phyloP scores from a whole-genome alignment of 2,329 filamentous ascomycete genomes.

The Calonectria hongkongensis region DNA sequence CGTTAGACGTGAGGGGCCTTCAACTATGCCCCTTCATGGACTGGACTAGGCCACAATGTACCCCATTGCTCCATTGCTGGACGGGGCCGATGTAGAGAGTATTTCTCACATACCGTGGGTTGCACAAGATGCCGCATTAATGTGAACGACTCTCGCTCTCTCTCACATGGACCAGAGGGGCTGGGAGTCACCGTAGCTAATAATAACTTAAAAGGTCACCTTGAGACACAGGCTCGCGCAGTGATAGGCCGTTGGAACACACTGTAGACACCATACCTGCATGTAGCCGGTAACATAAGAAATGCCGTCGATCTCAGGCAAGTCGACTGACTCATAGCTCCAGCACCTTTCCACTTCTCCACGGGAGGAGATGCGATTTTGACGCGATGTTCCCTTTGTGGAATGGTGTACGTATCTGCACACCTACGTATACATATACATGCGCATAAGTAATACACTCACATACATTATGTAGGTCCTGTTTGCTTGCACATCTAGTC shows the following conservation, averaged over 20 bases:
- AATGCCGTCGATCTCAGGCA: neutral
- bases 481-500: constrained; percentile 13
- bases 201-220: neutral
- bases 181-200: constrained; percentile 4
- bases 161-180: neutral
- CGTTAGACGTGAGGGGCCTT: constrained; percentile 30
- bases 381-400: neutral
- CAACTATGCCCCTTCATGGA: constrained; percentile 6
- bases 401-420: constrained; percentile 7
- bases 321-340: constrained; percentile 15
- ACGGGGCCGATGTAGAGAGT: neutral
- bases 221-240: neutral
- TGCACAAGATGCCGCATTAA: neutral
- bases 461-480: neutral
- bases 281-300: neutral
- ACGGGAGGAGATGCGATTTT: constrained; percentile 3
- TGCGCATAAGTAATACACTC: constrained; percentile 3
- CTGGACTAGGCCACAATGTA: neutral
- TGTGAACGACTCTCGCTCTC: neutral
- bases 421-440: neutral
- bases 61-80: neutral
- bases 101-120: constrained; percentile 21
- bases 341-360: neutral
- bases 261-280: neutral
- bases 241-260: neutral